Conservation (phyloP, 1,284 basidiomycete species). For the Apiotrichum sp. region DNA sequence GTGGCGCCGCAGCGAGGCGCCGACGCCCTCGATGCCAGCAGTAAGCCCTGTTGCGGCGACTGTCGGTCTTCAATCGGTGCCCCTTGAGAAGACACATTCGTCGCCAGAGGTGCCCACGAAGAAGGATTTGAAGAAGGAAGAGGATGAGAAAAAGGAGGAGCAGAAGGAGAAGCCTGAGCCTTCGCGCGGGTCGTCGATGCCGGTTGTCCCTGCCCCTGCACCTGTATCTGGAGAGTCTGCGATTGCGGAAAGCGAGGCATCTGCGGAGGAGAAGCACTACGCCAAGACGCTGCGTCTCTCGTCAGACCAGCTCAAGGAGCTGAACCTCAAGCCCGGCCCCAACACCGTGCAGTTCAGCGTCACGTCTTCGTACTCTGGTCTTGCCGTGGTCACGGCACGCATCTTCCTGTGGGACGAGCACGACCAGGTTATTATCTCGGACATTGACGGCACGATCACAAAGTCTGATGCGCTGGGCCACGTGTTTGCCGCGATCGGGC, state of each 20-base stretch:
- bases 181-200: too few species aligned
- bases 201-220: too few species aligned
- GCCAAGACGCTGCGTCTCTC: slow-evolving; percentile 88
- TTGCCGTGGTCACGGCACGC: slow-evolving; percentile 79
- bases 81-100: slow-evolving; percentile 3
- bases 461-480: slow-evolving; percentile 99
- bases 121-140: neutral
- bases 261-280: slow-evolving; percentile 51
- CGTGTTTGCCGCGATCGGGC: slow-evolving; percentile 95
- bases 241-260: neutral
- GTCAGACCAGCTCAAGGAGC: slow-evolving; percentile 79
- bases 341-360: slow-evolving; percentile 94
- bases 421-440: slow-evolving; percentile 87
- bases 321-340: slow-evolving; percentile 79
- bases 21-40: neutral
- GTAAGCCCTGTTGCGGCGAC: too few species aligned
- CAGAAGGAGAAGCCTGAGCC: neutral
- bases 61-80: neutral
- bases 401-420: slow-evolving; percentile 94
- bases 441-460: slow-evolving; percentile 99
- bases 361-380: slow-evolving; percentile 70
- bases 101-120: neutral
- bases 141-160: neutral
- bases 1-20: slow-evolving; percentile 31
- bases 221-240: neutral